phyloP scores from a whole-genome alignment of 179 eudicot species.

The Beta macrorhiza region DNA sequence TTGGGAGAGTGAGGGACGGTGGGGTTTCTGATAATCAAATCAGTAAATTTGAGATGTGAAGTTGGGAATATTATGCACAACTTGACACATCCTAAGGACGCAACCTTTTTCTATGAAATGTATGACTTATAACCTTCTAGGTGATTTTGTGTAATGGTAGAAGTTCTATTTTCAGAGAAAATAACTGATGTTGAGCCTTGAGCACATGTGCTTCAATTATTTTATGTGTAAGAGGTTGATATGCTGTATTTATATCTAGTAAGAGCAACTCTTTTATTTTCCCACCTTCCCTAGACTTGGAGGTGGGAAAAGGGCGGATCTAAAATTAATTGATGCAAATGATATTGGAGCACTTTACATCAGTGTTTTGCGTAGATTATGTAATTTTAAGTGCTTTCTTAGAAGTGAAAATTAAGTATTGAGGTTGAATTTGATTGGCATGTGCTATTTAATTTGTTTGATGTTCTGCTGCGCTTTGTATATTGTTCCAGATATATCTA shows the following conservation, averaged over 20 bases:
- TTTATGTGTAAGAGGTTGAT: neutral
- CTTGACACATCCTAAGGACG: too few species aligned
- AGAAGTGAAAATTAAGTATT: neutral
- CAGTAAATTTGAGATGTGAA: too few species aligned
- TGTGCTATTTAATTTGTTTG: neutral
- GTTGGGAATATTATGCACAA: too few species aligned
- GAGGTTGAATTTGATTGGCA: neutral
- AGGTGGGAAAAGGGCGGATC: neutral
- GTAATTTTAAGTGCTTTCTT: neutral
- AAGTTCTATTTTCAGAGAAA: neutral
- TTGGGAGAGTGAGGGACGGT: too few species aligned
- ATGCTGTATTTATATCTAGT: neutral
- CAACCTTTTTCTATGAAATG: too few species aligned
- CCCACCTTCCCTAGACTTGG: neutral
- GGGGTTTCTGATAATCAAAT: too few species aligned
- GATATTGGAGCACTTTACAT: neutral
- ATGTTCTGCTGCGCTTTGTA: neutral
- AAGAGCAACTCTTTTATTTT: neutral
- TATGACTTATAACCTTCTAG: too few species aligned
- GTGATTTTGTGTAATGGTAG: too few species aligned
- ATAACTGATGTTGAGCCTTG: neutral
- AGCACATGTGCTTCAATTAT: neutral
- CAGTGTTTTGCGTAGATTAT: neutral
- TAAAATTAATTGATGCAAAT: neutral
- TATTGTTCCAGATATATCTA: conserved; percentile 76